Evolutionary conservation across 345 rosid genomes (phyloP).

Genomic region (Salix koriyanagi): DNA sequence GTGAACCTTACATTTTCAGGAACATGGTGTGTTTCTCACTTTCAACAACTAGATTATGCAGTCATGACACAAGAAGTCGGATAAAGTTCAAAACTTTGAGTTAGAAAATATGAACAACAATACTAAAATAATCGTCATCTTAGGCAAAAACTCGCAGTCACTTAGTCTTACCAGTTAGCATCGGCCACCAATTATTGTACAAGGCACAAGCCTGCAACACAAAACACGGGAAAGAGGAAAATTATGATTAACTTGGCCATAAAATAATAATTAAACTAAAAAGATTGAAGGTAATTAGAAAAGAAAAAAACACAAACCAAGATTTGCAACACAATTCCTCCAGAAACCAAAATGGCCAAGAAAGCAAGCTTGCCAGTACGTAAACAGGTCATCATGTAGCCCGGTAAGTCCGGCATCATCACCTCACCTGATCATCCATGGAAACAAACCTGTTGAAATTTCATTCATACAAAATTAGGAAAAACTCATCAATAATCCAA

Average conservation of each 20-base stretch:
- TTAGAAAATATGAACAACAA: background rate
- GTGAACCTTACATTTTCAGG: background rate
- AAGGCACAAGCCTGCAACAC: conserved; percentile 82
- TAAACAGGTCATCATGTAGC: conserved; percentile 67
- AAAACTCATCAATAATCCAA: background rate
- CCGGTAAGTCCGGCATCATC: conserved; percentile 85
- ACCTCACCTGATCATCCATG: background rate
- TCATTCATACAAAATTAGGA: background rate
- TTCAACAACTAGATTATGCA: background rate
- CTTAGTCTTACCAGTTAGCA: conserved; percentile 64
- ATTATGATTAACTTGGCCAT: background rate
- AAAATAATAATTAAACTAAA: background rate
- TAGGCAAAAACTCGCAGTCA: background rate
- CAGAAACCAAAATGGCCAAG: conserved; percentile 82
- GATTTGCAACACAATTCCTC: conserved; percentile 80
- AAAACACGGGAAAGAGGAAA: conserved; percentile 11
- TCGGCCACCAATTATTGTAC: conserved; percentile 96
- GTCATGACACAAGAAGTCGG: background rate
- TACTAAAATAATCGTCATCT: background rate
- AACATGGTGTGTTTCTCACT: background rate
- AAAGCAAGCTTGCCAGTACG: conserved; percentile 74
- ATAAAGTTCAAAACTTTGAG: background rate
- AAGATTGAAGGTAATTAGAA: background rate
- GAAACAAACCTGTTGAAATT: background rate
- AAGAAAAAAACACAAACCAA: conserved; percentile 47